Base-by-base conservation (phyloP, 495 filamentous ascomycete genomes). In the Podospora conica region DNA sequence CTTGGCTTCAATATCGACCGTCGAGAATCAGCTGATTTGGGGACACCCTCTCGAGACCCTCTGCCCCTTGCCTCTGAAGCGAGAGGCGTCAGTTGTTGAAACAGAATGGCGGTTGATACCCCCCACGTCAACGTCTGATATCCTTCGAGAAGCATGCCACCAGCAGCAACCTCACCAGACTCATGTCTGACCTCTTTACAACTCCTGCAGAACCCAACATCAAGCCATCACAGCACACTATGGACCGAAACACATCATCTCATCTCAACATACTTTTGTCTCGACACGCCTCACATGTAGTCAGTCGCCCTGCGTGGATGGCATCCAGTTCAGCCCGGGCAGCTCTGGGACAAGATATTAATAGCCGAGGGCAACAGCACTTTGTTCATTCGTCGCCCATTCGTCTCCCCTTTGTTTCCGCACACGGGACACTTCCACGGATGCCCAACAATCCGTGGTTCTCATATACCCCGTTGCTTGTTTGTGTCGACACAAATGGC, bases 331-430 rank as follows among this genome's bases (percentile, higher is more conserved):
- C 63, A 66, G 25, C 53, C 21, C 57, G 12, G 31, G 61, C 10
- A 21, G 53, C 48, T 60, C 27, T 63, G 59, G 62, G 63, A 40
- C 18, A 60, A 62, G 67, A 69, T 69, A 69, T 69, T 69, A 63
- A 69, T 69, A 69, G 67, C 40, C 59, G 63, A 59, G 53, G 31
- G 29, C 40, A 48, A 48, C 40, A 48, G 15, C 40, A 48, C 31
- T 63, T 31, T 55, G 59, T 59, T 25, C 28, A 54, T 33, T 60
- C 59, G 40, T 15, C 28, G 33, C 55, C 48, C 11, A 48, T 68
- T 63, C 55, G 60, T 55, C 58, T 53, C 61, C 5, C 53, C 15
- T 9, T 57, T 65, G 25, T 23, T 40, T 40, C 63, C 63, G 63
- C 63, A 64, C 63, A 64, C 63, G 63, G 63, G 40, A 48, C 40